A percentile compares a stretch with the other conserved stretches of the same genome.
Conservation (phyloP, 257 asterid species). For the Linderniella brevidens region DNA sequence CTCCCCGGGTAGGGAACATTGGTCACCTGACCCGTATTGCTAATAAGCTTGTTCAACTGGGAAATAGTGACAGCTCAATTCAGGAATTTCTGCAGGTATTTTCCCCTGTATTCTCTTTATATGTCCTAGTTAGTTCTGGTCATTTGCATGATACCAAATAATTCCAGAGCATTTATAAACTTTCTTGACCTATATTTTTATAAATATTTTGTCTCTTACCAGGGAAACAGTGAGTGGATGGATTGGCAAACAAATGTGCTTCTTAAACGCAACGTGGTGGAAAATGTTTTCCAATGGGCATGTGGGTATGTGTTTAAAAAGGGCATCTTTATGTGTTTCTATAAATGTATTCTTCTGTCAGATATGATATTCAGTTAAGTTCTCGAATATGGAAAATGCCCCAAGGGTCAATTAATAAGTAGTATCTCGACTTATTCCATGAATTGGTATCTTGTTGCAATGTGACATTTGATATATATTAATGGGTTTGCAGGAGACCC, state of each 20-base stretch:
- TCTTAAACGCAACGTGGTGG: constrained; percentile 43
- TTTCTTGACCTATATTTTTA: background rate
- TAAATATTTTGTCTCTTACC: constrained; percentile 10
- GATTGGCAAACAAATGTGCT: constrained; percentile 48
- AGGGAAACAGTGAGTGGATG: constrained; percentile 50
- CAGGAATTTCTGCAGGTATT: constrained; percentile 24
- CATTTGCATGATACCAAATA: too few species aligned
- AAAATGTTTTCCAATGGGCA: constrained; percentile 71
- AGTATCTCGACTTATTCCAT: too few species aligned
- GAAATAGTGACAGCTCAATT: constrained; percentile 24
- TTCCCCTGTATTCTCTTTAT: background rate
- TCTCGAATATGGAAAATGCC: too few species aligned
- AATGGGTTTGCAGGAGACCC: constrained; percentile 61
- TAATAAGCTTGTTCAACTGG: constrained; percentile 50
- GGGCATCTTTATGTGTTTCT: constrained; percentile 4
- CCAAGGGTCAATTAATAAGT: too few species aligned
- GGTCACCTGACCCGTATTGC: constrained; percentile 65
- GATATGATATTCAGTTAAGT: too few species aligned
- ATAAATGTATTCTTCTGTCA: too few species aligned
- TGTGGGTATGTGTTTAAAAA: constrained; percentile 44
- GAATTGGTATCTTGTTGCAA: too few species aligned
- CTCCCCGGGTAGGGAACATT: constrained; percentile 60
- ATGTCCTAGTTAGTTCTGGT: too few species aligned
- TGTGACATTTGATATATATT: background rate
- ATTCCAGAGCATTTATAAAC: too few species aligned